Evolutionary conservation across 2,329 filamentous ascomycete species (phyloP).

Genomic region (Talaromyces sp.): DNA sequence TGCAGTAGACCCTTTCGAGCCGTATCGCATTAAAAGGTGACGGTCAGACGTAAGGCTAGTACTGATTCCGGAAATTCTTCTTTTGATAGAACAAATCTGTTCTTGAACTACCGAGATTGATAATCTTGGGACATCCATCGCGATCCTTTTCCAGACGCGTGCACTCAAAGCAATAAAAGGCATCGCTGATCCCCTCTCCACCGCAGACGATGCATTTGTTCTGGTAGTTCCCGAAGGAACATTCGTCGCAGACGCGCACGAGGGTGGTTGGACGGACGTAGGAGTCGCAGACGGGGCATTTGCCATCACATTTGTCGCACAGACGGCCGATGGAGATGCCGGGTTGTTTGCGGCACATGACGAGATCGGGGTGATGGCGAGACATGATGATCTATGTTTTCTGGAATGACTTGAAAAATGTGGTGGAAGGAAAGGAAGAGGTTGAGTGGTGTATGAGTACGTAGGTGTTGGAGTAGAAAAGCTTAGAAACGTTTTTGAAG

Average conservation of each 20-base stretch:
- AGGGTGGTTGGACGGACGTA: conserved; percentile 98
- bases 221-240: conserved; percentile 98
- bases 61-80: conserved; percentile 53
- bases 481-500: neutral
- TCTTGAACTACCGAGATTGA: conserved; percentile 90
- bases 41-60: conserved; percentile 21
- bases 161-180: conserved; percentile 99
- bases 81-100: conserved; percentile 84
- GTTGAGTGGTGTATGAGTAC: neutral
- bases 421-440: neutral
- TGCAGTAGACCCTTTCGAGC: neutral
- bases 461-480: neutral
- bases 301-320: conserved; percentile 99
- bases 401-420: neutral
- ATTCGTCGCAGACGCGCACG: conserved; percentile 98
- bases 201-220: conserved; percentile 99
- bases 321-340: conserved; percentile 97
- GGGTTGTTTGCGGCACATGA: conserved; percentile 98
- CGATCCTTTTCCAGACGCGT: conserved; percentile 94
- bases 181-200: conserved; percentile 95
- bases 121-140: conserved; percentile 98
- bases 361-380: conserved; percentile 93
- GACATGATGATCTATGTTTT: conserved; percentile 59
- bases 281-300: conserved; percentile 97
- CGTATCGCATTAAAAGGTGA: conserved; percentile 7